Conservation (phyloP, 1,284 basidiomycete species). For the Gymnopus androsaceus region DNA sequence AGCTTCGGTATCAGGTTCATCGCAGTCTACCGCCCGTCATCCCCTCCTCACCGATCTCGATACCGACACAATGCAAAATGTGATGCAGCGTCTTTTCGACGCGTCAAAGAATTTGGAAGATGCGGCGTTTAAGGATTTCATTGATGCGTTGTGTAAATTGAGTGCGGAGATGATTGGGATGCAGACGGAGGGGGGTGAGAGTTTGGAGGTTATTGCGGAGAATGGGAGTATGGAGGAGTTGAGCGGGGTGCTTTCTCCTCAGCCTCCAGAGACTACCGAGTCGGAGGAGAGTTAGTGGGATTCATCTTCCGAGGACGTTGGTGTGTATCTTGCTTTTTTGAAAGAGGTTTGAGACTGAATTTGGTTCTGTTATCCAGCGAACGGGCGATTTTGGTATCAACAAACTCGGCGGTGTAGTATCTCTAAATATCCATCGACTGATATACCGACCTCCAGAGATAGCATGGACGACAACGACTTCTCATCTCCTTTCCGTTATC, state of each 20-base stretch:
- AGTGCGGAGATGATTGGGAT: conserved; percentile 90
- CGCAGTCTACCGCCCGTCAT: conserved; percentile 39
- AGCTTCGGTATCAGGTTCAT: not conserved
- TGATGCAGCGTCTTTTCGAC: conserved; percentile 84
- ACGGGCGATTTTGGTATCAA: conserved; percentile 85
- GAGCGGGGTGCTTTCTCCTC: conserved; percentile 40
- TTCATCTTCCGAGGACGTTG: conserved; percentile 75
- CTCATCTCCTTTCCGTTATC: conserved; percentile 77
- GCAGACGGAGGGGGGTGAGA: conserved; percentile 50
- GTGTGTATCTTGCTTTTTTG: conserved; percentile 43
- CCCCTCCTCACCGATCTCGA: conserved; percentile 76
- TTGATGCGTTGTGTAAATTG: conserved; percentile 80
- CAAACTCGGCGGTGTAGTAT: conserved; percentile 78
- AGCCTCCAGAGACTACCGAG: conserved; percentile 35
- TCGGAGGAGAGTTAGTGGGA: conserved; percentile 80
- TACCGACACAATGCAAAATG: conserved; percentile 66
- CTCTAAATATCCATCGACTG: conserved; percentile 84
- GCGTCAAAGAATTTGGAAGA: conserved; percentile 84
- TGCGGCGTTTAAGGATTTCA: conserved; percentile 78
- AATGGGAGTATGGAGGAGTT: conserved; percentile 45
- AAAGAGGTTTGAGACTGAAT: not conserved
- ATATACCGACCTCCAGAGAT: conserved; percentile 77
- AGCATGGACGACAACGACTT: conserved; percentile 84
- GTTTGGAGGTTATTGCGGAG: conserved; percentile 35
- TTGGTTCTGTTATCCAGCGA: conserved; percentile 44